phyloP scores from a whole-genome alignment of 225 moss, liverwort and hornwort genomes.

The Antitrichia curtipendula region DNA sequence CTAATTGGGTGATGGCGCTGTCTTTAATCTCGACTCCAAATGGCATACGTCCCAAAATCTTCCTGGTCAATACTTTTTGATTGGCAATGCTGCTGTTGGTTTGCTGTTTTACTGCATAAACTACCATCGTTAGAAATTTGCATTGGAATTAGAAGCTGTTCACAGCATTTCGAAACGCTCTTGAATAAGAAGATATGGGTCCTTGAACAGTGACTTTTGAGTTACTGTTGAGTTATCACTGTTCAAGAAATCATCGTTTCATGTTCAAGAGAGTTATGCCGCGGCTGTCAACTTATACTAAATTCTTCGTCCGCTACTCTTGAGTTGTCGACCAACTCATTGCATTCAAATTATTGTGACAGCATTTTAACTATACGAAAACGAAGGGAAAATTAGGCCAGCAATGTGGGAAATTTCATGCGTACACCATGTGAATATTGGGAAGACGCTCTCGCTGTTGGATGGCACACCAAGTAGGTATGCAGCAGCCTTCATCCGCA shows the following conservation, averaged over 20 bases:
- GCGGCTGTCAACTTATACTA: not conserved
- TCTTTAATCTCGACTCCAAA: not conserved
- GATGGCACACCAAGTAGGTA: not conserved
- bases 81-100: not conserved
- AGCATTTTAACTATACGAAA: not conserved
- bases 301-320: no score
- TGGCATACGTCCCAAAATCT: not conserved
- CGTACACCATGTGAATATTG: not conserved
- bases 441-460: not conserved
- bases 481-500: not conserved
- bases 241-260: not conserved
- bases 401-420: not conserved
- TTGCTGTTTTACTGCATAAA: not conserved
- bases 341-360: not conserved
- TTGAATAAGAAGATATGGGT: not conserved
- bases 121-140: not conserved
- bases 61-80: not conserved
- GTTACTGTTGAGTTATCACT: not conserved
- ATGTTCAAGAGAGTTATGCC: not conserved
- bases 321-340: no score
- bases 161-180: not conserved
- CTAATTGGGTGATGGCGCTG: not conserved
- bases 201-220: not conserved
- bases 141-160: not conserved
- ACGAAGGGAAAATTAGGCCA: not conserved